A percentile compares a stretch with the other conserved stretches of the same genome.
Evolutionary conservation across 306 rosid genomes (phyloP).

Genomic region (Cucumis cinereus): DNA sequence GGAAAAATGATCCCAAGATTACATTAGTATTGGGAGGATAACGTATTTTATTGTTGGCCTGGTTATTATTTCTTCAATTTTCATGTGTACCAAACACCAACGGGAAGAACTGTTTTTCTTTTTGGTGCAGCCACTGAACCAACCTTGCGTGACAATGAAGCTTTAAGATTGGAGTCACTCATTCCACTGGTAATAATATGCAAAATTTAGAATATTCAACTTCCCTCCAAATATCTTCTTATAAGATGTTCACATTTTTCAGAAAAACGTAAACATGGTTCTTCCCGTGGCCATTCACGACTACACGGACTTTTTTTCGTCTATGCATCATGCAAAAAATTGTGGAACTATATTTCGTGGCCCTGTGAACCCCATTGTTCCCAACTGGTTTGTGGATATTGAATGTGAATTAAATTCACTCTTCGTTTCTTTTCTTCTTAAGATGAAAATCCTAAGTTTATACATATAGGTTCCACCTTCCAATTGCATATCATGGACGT

Average conservation of each 20-base stretch:
- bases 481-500: slow-evolving; percentile 92
- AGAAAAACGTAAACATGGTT: slow-evolving; percentile 63
- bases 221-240: background rate
- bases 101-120: slow-evolving; percentile 1
- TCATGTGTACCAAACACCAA: background rate
- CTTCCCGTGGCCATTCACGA: slow-evolving; percentile 77
- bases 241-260: slow-evolving; percentile 17
- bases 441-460: background rate
- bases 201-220: background rate
- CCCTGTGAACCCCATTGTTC: slow-evolving; percentile 40
- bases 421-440: background rate
- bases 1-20: background rate
- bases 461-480: slow-evolving; percentile 63
- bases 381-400: slow-evolving; percentile 43
- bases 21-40: background rate
- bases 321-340: slow-evolving; percentile 71
- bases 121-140: slow-evolving; percentile 58
- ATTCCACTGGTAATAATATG: slow-evolving; percentile 50
- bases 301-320: slow-evolving; percentile 83
- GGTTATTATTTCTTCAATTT: background rate
- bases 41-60: background rate
- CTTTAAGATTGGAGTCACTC: slow-evolving; percentile 56
- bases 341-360: slow-evolving; percentile 86
- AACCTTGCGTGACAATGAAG: slow-evolving; percentile 60
- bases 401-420: background rate